A percentile compares a stretch with the other conserved stretches of the same genome.
These are phyloP conservation scores for Neoboletus subvelutipes DNA, from an alignment of 768 basidiomycete species.

Conservation along the genomic window DNA sequence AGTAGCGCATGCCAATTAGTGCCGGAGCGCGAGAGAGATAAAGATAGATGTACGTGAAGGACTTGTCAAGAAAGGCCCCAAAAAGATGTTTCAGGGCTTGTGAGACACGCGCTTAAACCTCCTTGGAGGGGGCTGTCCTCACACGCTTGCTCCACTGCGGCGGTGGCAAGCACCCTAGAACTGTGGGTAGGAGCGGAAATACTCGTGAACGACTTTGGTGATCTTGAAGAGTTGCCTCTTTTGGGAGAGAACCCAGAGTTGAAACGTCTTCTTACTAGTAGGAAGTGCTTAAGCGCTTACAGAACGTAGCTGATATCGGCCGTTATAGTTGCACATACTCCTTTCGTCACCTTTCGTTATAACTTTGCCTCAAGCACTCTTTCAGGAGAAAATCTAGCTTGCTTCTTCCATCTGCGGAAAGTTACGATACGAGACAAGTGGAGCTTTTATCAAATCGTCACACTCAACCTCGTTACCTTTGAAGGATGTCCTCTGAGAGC, in stretches of 20 bases:
- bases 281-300: too few species aligned
- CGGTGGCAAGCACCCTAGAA: constrained; percentile 7
- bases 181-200: constrained; percentile 16
- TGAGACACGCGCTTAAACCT: not conserved
- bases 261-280: not conserved
- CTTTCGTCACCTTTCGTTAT: not conserved
- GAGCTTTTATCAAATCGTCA: constrained; percentile 9
- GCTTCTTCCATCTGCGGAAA: constrained; percentile 2
- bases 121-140: constrained; percentile 1
- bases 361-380: not conserved
- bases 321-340: constrained; percentile 7
- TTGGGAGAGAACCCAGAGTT: not conserved
- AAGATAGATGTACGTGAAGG: constrained; percentile 1
- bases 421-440: not conserved
- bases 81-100: constrained; percentile 3
- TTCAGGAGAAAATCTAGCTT: not conserved
- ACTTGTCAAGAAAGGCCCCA: not conserved
- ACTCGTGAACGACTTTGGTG: constrained; percentile 8
- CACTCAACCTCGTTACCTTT: constrained; percentile 8
- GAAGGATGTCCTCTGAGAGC: not conserved
- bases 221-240: constrained; percentile 20
- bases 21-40: not conserved
- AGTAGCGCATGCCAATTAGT: constrained; percentile 5
- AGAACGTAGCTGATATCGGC: not conserved
- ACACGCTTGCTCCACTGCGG: constrained; percentile 18